Conservation (phyloP, 2,329 filamentous ascomycete genomes). For the Alternaria rosae region DNA sequence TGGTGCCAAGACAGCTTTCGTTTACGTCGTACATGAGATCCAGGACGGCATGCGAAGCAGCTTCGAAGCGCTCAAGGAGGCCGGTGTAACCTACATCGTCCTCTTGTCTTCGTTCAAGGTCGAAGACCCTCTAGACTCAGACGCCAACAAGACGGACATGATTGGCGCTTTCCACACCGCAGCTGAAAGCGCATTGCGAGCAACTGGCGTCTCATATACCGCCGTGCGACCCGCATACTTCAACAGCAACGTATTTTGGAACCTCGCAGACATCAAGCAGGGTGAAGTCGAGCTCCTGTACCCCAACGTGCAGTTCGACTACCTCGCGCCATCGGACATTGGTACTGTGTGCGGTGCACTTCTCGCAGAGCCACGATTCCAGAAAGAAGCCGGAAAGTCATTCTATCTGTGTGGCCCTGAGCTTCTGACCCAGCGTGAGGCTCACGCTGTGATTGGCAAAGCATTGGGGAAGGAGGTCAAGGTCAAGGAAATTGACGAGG, state of each 20-base stretch:
- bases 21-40: slow-evolving; percentile 51
- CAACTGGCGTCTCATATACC: slow-evolving; percentile 53
- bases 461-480: slow-evolving; percentile 8
- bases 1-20: slow-evolving; percentile 58
- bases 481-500: slow-evolving; percentile 7
- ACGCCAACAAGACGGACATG: slow-evolving; percentile 2
- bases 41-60: slow-evolving; percentile 52
- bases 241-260: slow-evolving; percentile 52
- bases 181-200: slow-evolving; percentile 54
- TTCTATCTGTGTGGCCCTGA: slow-evolving; percentile 48
- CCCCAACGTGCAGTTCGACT: slow-evolving; percentile 48
- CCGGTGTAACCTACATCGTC: slow-evolving; percentile 56
- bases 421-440: slow-evolving; percentile 30
- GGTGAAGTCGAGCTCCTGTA: slow-evolving; percentile 45
- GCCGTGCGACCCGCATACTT: slow-evolving; percentile 56
- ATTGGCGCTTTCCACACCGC: slow-evolving; percentile 48
- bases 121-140: slow-evolving; percentile 1
- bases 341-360: slow-evolving; percentile 54
- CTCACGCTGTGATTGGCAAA: slow-evolving; percentile 1
- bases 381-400: slow-evolving; percentile 39
- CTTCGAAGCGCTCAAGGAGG: slow-evolving; percentile 54
- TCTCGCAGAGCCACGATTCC: slow-evolving; percentile 42
- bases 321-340: slow-evolving; percentile 55
- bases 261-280: slow-evolving; percentile 32
- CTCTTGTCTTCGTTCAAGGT: slow-evolving; percentile 47